Evolutionary conservation across 1,284 basidiomycete species (phyloP).

Genomic region (Rhizoctonia solani): DNA sequence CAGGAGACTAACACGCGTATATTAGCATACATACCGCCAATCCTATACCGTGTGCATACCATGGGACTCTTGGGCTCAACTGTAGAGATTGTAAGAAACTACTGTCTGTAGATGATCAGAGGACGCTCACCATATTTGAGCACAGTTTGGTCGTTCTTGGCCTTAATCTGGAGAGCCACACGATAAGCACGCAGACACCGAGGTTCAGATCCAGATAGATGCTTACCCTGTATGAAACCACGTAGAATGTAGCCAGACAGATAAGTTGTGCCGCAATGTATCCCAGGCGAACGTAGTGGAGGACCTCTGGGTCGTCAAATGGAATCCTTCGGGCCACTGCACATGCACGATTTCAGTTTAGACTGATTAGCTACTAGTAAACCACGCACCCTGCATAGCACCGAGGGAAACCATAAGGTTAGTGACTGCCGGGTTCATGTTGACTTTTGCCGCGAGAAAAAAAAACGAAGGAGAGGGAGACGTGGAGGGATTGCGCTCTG

Average conservation of each 20-base stretch:
- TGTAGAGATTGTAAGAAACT: conserved; percentile 41
- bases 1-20: conserved; percentile 56
- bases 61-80: conserved; percentile 66
- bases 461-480: not conserved
- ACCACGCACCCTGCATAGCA: conserved; percentile 78
- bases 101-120: not conserved
- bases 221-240: conserved; percentile 64
- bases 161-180: conserved; percentile 71
- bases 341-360: conserved; percentile 41
- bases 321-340: conserved; percentile 89
- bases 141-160: conserved; percentile 93
- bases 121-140: conserved; percentile 82
- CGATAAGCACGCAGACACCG: conserved; percentile 43
- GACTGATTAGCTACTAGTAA: conserved; percentile 39
- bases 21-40: not conserved
- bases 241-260: conserved; percentile 77
- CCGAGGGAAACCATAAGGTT: conserved; percentile 87
- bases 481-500: conserved; percentile 8
- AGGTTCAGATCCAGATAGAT: not conserved
- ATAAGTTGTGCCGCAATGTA: conserved; percentile 78
- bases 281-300: conserved; percentile 81
- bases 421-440: conserved; percentile 52
- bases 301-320: conserved; percentile 84
- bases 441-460: not conserved
- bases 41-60: conserved; percentile 50